A percentile compares a stretch with the other conserved stretches of the same genome.
These are phyloP conservation scores for Caryocar brasiliense DNA, from an alignment of 441 rosid species.

Conservation along the genomic window DNA sequence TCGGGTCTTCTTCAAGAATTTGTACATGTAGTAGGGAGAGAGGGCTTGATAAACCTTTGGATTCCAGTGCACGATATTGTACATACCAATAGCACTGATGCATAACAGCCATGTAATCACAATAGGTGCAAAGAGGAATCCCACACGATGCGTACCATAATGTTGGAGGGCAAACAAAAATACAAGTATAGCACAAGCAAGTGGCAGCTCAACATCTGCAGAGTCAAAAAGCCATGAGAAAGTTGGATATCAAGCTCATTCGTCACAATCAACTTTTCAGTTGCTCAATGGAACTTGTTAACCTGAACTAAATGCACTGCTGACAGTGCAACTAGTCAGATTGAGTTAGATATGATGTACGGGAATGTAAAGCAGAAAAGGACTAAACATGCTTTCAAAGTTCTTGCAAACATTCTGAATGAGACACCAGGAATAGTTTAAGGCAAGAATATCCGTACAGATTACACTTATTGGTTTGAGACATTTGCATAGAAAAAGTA, in stretches of 20 bases:
- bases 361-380: too few relatives aligned
- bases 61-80: constrained; percentile 64
- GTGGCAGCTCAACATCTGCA: constrained; percentile 72
- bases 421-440: too few relatives aligned
- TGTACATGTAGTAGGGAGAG: constrained; percentile 72
- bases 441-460: too few relatives aligned
- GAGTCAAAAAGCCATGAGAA: constrained; percentile 14
- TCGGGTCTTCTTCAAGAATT: constrained; percentile 60
- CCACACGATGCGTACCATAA: constrained; percentile 64
- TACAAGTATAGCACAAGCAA: constrained; percentile 51
- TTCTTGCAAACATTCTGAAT: too few relatives aligned
- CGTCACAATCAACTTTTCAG: neutral
- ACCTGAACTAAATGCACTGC: too few relatives aligned
- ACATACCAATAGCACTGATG: constrained; percentile 61
- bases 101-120: constrained; percentile 64
- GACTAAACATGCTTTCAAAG: too few relatives aligned
- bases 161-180: constrained; percentile 61
- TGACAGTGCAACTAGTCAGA: too few relatives aligned
- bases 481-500: too few relatives aligned
- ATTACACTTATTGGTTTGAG: too few relatives aligned
- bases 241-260: constrained; percentile 1
- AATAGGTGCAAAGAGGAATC: constrained; percentile 66
- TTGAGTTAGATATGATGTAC: too few relatives aligned
- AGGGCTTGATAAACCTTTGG: constrained; percentile 64
- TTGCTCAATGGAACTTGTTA: too few relatives aligned